A percentile compares a stretch with the other conserved stretches of the same genome.
These are phyloP conservation scores for Thelonectria discophora DNA, from an alignment of 2,329 filamentous ascomycete genomes.

Conservation along the genomic window DNA sequence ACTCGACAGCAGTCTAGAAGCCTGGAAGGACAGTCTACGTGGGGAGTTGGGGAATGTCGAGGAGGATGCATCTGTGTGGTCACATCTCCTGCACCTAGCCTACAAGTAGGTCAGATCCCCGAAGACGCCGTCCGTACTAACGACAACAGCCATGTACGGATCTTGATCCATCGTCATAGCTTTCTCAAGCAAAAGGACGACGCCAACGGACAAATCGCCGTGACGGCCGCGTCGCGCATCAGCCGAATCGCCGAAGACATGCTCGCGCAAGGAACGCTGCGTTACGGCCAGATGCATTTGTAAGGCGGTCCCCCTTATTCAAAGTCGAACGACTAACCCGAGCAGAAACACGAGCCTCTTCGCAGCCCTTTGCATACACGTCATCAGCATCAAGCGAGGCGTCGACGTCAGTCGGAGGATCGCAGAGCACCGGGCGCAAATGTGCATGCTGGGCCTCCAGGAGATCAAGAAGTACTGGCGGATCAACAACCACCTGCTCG, in stretches of 20 bases:
- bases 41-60: constrained; percentile 44
- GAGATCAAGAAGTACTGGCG: constrained; percentile 53
- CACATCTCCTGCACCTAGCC: constrained; percentile 49
- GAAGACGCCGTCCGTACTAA: background rate
- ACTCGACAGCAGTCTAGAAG: constrained; percentile 45
- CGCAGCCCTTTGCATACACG: constrained; percentile 50
- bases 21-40: constrained; percentile 48
- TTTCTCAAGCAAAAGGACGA: constrained; percentile 43
- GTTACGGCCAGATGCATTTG: constrained; percentile 52
- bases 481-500: constrained; percentile 51
- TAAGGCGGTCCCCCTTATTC: constrained; percentile 25
- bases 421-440: constrained; percentile 49
- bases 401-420: constrained; percentile 46
- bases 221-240: constrained; percentile 47
- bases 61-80: constrained; percentile 48
- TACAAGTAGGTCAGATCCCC: constrained; percentile 45
- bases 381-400: constrained; percentile 47
- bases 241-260: constrained; percentile 52
- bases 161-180: constrained; percentile 48
- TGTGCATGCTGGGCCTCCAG: constrained; percentile 50
- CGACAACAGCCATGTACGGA: constrained; percentile 45
- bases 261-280: constrained; percentile 46
- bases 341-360: constrained; percentile 49
- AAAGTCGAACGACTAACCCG: background rate
- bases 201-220: constrained; percentile 43